Evolutionary conservation across 345 rosid species (phyloP).

Genomic region (Noccaea bulbosa): DNA sequence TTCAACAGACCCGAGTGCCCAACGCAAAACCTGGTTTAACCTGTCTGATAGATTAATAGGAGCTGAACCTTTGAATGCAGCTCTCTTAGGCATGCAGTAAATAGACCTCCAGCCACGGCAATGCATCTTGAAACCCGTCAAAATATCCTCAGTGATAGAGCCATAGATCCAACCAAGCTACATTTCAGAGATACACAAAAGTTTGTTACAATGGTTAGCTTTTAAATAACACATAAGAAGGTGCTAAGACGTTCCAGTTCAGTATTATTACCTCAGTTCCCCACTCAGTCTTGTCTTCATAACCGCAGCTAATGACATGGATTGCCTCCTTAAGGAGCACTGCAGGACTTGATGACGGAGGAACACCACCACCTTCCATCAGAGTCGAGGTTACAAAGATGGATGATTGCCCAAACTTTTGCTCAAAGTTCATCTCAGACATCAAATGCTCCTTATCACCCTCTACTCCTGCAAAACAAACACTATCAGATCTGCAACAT

Average conservation of each 20-base stretch:
- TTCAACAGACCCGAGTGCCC: conserved; percentile 99
- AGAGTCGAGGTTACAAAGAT: conserved; percentile 90
- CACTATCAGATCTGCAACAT: conserved; percentile 1
- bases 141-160: conserved; percentile 95
- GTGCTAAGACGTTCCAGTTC: not conserved
- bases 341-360: conserved; percentile 98
- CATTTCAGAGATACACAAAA: conserved; percentile 36
- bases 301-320: conserved; percentile 96
- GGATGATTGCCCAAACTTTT: conserved; percentile 90
- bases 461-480: conserved; percentile 50
- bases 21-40: conserved; percentile 93
- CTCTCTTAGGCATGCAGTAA: conserved; percentile 88
- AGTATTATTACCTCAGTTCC: conserved; percentile 74
- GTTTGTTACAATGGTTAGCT: conserved; percentile 23
- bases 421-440: conserved; percentile 95
- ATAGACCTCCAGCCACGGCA: conserved; percentile 99
- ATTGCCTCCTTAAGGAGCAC: conserved; percentile 95
- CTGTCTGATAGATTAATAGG: conserved; percentile 95
- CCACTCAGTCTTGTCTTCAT: conserved; percentile 99
- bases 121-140: conserved; percentile 99
- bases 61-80: conserved; percentile 98
- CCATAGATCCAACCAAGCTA: conserved; percentile 99
- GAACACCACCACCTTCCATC: conserved; percentile 96
- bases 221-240: conserved; percentile 15
- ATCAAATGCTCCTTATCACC: conserved; percentile 80